Evolutionary conservation across 2,329 filamentous ascomycete species (phyloP), one percentile per base, ranked within the genome.

Genomic region (Ophiosphaerella herpotricha): DNA sequence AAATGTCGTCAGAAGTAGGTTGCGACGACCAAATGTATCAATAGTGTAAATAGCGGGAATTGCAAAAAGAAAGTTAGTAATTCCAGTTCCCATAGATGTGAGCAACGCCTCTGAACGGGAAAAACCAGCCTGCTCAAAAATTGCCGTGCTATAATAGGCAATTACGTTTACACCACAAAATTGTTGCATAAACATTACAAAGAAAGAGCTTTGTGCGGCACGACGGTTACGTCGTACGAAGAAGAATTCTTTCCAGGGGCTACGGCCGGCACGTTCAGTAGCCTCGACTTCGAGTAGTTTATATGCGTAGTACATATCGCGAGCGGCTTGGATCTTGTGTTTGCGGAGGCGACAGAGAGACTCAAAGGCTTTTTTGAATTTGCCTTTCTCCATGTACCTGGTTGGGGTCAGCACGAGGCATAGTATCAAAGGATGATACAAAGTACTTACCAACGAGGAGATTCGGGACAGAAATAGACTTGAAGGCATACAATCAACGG

Each of bases 301-400:
- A 37, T 67, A 65, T 2, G 68, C 70, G 60, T 84, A 83, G 72
- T 82, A 85, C 56, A 80, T 75, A 52, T 84, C 82, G 33, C 82
- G 71, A 0, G 80, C 80, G 2, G 81, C 82, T 52, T 83, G 80
- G 14, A 85, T 72, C 12, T 80, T 74, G 18, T 77, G 76, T 21
- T 75, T 75, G 4, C 82, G 78, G 68, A 87, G 39, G 79, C 83
- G 6, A 78, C 80, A 64, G 81, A 71, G 62, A 6, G 68, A 60
- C 1, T 54, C 4, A 46, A 70, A 71, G 6, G 68, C 68, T 21
- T 64, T 64, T 43, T 66, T 65, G 50, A 64, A 71, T 42, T 64
- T 70, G n/a, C 61, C 61, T 38, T 71, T 69, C 43, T 71, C 64
- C 61, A 70, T 68, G 41, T 69, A 67, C 62, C 66, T 58, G 16